phyloP scores from a whole-genome alignment of 2,329 filamentous ascomycete genomes.

The Purpureocillium takamizusanense region DNA sequence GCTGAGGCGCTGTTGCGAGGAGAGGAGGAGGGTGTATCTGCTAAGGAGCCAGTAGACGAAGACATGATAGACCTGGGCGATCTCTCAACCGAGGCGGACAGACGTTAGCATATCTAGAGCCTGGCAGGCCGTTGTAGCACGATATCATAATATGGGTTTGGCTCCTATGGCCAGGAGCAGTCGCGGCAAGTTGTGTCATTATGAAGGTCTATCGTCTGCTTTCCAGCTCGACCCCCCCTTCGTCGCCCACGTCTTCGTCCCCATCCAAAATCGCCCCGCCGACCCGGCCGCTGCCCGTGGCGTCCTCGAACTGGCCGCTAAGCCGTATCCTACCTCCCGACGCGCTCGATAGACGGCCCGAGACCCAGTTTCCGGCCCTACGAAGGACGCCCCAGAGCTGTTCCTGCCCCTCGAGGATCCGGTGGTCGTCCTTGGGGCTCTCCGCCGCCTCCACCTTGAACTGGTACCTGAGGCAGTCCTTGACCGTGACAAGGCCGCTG shows the following conservation, averaged over 20 bases:
- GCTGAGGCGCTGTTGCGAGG: slow-evolving; percentile 18
- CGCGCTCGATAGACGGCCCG: slow-evolving; percentile 40
- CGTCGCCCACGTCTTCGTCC: slow-evolving; percentile 30
- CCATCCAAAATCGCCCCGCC: slow-evolving; percentile 31
- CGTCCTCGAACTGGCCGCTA: slow-evolving; percentile 26
- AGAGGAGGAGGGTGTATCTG: slow-evolving; percentile 7
- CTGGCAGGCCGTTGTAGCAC: no score
- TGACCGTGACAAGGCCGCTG: slow-evolving; percentile 82
- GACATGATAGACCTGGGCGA: slow-evolving; percentile 26
- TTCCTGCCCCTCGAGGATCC: slow-evolving; percentile 51
- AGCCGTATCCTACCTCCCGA: slow-evolving; percentile 51
- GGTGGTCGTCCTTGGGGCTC: slow-evolving; percentile 53
- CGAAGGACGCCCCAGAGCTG: slow-evolving; percentile 53
- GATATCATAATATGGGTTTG: no score
- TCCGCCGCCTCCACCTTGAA: slow-evolving; percentile 90
- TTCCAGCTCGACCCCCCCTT: slow-evolving; percentile 32
- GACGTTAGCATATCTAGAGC: background rate
- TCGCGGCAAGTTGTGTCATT: no score
- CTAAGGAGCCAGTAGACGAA: slow-evolving; percentile 20
- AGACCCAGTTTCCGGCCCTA: slow-evolving; percentile 47
- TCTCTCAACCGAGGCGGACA: slow-evolving; percentile 8
- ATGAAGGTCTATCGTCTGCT: slow-evolving; percentile 15
- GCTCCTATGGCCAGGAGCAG: no score
- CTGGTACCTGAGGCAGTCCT: slow-evolving; percentile 95
- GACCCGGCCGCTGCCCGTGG: slow-evolving; percentile 32